These are phyloP conservation scores for Monosporascus sp. DNA, from an alignment of 2,329 filamentous ascomycete genomes.

Conservation along the genomic window DNA sequence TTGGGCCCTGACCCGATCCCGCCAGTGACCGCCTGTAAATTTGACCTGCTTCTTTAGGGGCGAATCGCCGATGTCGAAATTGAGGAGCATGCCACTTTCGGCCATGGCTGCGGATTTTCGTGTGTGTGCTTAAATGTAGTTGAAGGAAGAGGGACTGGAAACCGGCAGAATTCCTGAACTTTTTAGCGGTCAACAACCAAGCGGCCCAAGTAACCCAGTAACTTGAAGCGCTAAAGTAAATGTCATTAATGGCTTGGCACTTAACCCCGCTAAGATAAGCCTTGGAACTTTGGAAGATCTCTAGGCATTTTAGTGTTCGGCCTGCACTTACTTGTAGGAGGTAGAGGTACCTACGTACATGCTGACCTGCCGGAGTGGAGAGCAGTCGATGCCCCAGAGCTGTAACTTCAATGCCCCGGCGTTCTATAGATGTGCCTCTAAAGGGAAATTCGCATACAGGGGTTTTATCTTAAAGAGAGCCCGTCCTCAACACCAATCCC, in stretches of 20 bases:
- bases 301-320: too few relatives aligned
- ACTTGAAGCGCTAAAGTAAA: neutral
- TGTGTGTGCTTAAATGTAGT: neutral
- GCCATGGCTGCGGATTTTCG: slow-evolving; percentile 56
- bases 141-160: neutral
- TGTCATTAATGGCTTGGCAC: neutral
- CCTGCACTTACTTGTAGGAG: too few relatives aligned
- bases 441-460: too few relatives aligned
- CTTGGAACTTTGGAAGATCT: neutral
- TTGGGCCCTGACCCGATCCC: slow-evolving; percentile 78
- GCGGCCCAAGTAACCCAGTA: neutral
- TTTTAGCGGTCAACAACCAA: slow-evolving; percentile 20
- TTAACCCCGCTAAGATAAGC: neutral
- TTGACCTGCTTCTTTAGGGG: slow-evolving; percentile 57
- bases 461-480: too few relatives aligned
- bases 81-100: slow-evolving; percentile 91
- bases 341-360: too few relatives aligned
- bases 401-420: too few relatives aligned
- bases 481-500: too few relatives aligned
- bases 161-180: slow-evolving; percentile 24
- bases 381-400: too few relatives aligned
- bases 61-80: slow-evolving; percentile 73
- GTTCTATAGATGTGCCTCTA: too few relatives aligned
- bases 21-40: slow-evolving; percentile 91
- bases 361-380: too few relatives aligned